Conservation (phyloP, 2,329 filamentous ascomycete species). For the Hypoxylon sp. region DNA sequence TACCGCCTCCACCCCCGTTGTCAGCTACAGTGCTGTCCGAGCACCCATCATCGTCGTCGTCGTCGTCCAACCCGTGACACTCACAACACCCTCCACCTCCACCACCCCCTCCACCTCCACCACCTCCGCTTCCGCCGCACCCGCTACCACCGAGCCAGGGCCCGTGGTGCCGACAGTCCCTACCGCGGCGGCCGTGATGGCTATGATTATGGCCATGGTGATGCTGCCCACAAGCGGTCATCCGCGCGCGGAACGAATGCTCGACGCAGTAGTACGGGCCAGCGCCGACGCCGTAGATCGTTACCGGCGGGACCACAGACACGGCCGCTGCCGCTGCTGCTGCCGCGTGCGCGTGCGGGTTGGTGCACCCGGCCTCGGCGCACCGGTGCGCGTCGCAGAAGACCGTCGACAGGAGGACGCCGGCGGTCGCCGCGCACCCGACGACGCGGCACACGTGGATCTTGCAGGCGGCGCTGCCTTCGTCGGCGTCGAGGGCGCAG, state of each 20-base stretch:
- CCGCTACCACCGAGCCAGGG: not conserved
- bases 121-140: too few relatives aligned
- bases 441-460: constrained; percentile 17
- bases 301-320: not conserved
- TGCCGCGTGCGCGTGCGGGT: constrained; percentile 24
- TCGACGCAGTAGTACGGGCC: constrained; percentile 23
- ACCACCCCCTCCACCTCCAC: not conserved
- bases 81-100: constrained; percentile 4
- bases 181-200: not conserved
- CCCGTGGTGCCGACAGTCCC: not conserved
- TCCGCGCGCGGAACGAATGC: constrained; percentile 12
- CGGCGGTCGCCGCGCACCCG: constrained; percentile 16
- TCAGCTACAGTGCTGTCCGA: not conserved
- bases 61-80: constrained; percentile 1
- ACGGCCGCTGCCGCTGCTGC: not conserved
- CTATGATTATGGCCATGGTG: not conserved
- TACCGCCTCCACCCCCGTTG: not conserved
- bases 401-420: constrained; percentile 8
- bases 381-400: constrained; percentile 36
- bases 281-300: not conserved
- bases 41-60: constrained; percentile 14
- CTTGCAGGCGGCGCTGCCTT: constrained; percentile 13
- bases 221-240: too few relatives aligned
- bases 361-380: constrained; percentile 23
- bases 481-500: constrained; percentile 27